Evolutionary conservation across 192 early-diverging fungal genomes (phyloP), one percentile per base, ranked within the genome.

Genomic region (Spinellus fusiger): DNA sequence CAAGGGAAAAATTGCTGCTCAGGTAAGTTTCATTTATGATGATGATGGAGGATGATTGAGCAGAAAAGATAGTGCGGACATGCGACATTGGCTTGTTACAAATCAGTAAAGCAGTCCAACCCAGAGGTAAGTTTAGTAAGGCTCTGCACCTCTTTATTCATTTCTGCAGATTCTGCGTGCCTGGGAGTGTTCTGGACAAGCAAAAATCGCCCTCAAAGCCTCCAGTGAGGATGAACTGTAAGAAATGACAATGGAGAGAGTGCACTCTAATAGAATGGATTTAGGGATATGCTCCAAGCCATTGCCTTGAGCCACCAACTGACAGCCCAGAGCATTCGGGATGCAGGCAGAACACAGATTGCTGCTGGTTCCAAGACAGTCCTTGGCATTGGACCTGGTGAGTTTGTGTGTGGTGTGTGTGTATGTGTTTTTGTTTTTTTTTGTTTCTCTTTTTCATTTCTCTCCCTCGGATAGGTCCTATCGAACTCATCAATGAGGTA

Each of bases 1-100:
- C 20, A 96, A 96, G 68, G 96, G 96, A 28, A 98, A 98, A 66
- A 83, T 90, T 18, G 93, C 93, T 0, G 93, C 95, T 12, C 94
- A 96, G 64, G 64, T 65, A 65, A 6, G 0, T 53, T 26, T 4
- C 9, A 5, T 1, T 0, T 20, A 40, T 20, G 18, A 15, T 9
- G 6, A 35, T 63, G n/a, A 49, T 5, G 1, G 27, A 7, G 20
- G 1, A 40, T n/a, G 25, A 10, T 60, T 16, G 15, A 31, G 15
- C 5, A 16, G 5, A 54, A 33, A 13, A 23, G 23, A 51, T 57
- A 86, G 78, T 98, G 93, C 69, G 88, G 88, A 46, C 95, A 98
- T 70, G 93, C 95, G 8, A 86, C 93, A 0, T 74, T 98, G 29
- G 93, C 88, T 7, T 86, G 85, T 69, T 92, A 89, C 72, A 87